phyloP scores from a whole-genome alignment of 257 asterid genomes.

The Echium plantagineum region DNA sequence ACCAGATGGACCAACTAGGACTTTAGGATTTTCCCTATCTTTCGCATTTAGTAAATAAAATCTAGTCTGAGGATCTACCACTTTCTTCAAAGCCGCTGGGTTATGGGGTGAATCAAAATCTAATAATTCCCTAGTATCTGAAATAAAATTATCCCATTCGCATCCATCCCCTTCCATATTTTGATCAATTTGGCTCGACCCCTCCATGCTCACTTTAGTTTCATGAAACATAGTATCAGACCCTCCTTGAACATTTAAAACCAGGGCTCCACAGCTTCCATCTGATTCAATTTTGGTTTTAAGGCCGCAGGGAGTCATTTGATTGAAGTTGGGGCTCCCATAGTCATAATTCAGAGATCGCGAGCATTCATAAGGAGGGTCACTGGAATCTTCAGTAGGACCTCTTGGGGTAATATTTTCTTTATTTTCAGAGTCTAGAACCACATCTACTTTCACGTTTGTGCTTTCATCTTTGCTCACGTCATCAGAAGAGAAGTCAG shows the following conservation, averaged over 20 bases:
- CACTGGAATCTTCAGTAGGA: slow-evolving; percentile 23
- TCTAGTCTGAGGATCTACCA: background rate
- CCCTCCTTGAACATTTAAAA: slow-evolving; percentile 20
- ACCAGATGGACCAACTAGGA: slow-evolving; percentile 23
- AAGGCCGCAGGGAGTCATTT: slow-evolving; percentile 16
- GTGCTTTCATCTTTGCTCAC: slow-evolving; percentile 16
- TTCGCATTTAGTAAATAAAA: background rate
- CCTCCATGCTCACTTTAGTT: slow-evolving; percentile 21
- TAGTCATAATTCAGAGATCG: slow-evolving; percentile 28
- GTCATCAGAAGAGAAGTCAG: slow-evolving; percentile 66
- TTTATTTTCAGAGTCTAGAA: slow-evolving; percentile 17
- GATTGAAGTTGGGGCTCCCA: slow-evolving; percentile 28
- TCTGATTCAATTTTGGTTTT: slow-evolving; percentile 16
- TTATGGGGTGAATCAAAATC: slow-evolving; percentile 53
- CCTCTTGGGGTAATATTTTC: slow-evolving; percentile 26
- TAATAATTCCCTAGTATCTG: slow-evolving; percentile 46
- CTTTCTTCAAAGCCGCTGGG: background rate
- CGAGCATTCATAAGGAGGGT: slow-evolving; percentile 43
- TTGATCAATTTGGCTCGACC: slow-evolving; percentile 25
- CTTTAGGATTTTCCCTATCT: slow-evolving; percentile 27
- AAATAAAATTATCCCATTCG: slow-evolving; percentile 72
- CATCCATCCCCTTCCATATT: slow-evolving; percentile 34
- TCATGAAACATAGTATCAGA: slow-evolving; percentile 24
- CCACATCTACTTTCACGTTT: slow-evolving; percentile 10
- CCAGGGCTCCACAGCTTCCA: slow-evolving; percentile 24